Base-by-base conservation (phyloP, 176 grass and related monocot genomes). In the Raddia distichophylla region DNA sequence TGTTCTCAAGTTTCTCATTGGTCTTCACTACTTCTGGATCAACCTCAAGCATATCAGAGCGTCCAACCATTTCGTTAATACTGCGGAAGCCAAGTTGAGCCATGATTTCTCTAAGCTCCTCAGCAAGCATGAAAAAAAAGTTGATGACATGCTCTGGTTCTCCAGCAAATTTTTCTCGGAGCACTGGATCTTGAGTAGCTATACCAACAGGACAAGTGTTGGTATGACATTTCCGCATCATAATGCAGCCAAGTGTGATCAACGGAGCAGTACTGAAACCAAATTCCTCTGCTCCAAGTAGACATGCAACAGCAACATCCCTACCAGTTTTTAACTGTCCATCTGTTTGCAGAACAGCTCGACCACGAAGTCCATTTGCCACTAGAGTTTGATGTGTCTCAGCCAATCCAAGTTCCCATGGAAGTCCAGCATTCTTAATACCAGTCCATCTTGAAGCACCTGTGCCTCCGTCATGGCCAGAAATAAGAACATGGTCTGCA, bases 41-140 rank as follows among this genome's bases (percentile, higher is more conserved):
- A 63, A 99, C 79, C 78, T 93, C 93, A 72, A 99, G 93, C 91
- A 99, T 90, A 77, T 99, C 96, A 49, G 93, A 90, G n/a, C 89
- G 96, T 22, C 96, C 96, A 90, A 99, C 89, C 96, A 99, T 99
- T 80, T 99, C 96, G 60, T 17, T 76, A 73, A 99, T 90, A 33
- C 79, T 90, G 11, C 73, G 88, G 70, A 99, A 90, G 50, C 96
- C 91, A 56, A 99, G 87, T 67, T 91, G 83, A 15, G 91, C 85
- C 96, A 99, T 99, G 59, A 99, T 99, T 79, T 99, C 96, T 73
- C 96, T 87, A 64, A 99, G 64, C 80, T 99, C 96, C 77, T 99
- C 96, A n/a, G 96, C 96, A 79, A 99, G 91, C 96, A 99, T 95
- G 86, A 99, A 99, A 87, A 99, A 99, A 73, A 99, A 99, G 61